Conservation (phyloP, 345 rosid species). For the Gossypium raimondii region DNA sequence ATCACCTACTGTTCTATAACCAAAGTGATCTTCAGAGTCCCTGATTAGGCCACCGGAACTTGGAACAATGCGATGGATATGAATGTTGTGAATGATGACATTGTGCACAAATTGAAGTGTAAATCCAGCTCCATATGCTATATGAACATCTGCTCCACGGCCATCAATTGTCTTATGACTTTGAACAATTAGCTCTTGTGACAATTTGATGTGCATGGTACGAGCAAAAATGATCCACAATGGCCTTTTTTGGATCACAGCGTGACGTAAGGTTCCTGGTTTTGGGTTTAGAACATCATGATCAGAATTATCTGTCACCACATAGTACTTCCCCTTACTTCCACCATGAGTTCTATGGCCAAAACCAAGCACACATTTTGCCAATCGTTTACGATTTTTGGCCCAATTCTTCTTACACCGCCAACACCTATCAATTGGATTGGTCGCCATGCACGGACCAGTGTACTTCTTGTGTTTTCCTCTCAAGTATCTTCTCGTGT, state of each 20-base stretch:
- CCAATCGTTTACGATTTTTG: no score
- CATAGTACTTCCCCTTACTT: slow-evolving; percentile 40
- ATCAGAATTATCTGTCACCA: slow-evolving; percentile 46
- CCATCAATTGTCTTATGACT: slow-evolving; percentile 37
- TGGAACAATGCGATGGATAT: slow-evolving; percentile 39
- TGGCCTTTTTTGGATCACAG: no score
- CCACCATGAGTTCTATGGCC: slow-evolving; percentile 62
- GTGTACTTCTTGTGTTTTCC: neutral
- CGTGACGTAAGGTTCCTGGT: neutral
- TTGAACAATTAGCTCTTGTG: no score
- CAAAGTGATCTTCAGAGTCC: slow-evolving; percentile 57
- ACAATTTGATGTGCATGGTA: no score
- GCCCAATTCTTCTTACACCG: no score
- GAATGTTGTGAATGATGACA: slow-evolving; percentile 21
- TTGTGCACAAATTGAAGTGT: slow-evolving; percentile 60
- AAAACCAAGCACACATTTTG: no score
- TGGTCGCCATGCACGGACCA: neutral
- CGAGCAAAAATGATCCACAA: no score
- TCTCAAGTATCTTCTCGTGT: slow-evolving; percentile 28
- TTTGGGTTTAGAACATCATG: no score
- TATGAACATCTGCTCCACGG: slow-evolving; percentile 60
- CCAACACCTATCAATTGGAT: no score
- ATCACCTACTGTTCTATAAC: slow-evolving; percentile 44
- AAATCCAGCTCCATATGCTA: slow-evolving; percentile 56
- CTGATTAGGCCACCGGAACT: slow-evolving; percentile 58